Conservation (phyloP, 345 rosid species). For the Rhizophora mangle region DNA sequence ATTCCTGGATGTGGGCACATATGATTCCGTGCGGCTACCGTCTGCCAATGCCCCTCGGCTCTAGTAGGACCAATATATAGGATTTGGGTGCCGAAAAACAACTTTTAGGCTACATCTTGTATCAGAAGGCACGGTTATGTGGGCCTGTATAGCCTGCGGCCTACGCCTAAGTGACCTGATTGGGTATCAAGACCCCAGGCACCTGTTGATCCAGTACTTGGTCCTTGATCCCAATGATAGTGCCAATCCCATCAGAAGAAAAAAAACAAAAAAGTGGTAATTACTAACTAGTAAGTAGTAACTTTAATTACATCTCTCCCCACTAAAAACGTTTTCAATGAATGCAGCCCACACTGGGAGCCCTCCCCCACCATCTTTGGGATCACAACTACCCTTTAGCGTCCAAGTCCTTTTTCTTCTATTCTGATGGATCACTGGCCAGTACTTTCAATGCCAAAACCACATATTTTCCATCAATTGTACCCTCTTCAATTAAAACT, state of each 20-base stretch:
- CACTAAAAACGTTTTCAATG: neutral
- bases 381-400: slow-evolving; percentile 3
- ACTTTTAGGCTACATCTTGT: neutral
- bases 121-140: slow-evolving; percentile 3
- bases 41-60: slow-evolving; percentile 5
- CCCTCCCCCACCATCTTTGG: slow-evolving; percentile 2
- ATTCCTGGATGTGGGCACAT: neutral
- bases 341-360: too few relatives aligned
- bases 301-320: neutral
- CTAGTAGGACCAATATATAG: slow-evolving; percentile 8
- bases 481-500: neutral
- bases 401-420: neutral
- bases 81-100: neutral
- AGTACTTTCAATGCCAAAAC: neutral
- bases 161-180: neutral
- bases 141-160: neutral
- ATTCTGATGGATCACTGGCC: neutral
- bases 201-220: too few relatives aligned
- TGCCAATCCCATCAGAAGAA: neutral
- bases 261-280: neutral
- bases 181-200: neutral
- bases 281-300: neutral
- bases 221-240: neutral
- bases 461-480: neutral
- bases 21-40: slow-evolving; percentile 24